A percentile compares a stretch with the other conserved stretches of the same genome.
Conservation (phyloP, 169 alveolate species). For the Eimeria brunetti region DNA sequence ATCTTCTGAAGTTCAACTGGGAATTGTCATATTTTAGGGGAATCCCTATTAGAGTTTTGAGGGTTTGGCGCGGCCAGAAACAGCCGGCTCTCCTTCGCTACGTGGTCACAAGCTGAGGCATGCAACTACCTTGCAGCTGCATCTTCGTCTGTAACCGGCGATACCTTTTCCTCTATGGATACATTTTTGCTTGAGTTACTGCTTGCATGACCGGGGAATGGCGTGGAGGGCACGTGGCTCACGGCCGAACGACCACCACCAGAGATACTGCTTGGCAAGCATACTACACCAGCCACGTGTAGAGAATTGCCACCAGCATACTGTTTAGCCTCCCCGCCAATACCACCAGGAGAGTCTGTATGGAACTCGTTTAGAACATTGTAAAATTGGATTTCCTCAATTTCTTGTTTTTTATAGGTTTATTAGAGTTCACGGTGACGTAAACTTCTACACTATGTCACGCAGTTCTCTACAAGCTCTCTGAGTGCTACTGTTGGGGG, state of each 20-base stretch:
- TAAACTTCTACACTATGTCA: not conserved
- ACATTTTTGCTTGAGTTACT: not conserved
- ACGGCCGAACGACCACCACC: not conserved
- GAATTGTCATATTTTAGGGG: not conserved
- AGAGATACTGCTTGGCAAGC: not conserved
- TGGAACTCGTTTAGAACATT: not conserved
- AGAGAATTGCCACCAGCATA: not conserved
- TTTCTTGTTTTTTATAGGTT: not conserved
- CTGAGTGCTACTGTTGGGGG: too few relatives aligned
- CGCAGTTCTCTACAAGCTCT: not conserved
- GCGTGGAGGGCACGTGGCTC: not conserved
- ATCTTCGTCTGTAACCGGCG: not conserved
- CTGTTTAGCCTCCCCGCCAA: not conserved
- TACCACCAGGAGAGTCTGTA: too few relatives aligned
- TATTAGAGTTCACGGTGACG: not conserved
- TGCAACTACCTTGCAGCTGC: not conserved
- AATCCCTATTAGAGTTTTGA: not conserved
- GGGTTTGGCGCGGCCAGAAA: not conserved
- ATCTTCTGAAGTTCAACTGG: too few relatives aligned
- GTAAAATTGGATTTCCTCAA: not conserved
- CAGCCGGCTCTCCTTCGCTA: not conserved
- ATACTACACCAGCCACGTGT: too few relatives aligned
- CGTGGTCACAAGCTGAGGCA: not conserved
- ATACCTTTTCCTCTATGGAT: not conserved
- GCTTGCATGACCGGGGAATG: not conserved